Conservation (phyloP, 208 protist species). For the Endotrypanum monterogeii region DNA sequence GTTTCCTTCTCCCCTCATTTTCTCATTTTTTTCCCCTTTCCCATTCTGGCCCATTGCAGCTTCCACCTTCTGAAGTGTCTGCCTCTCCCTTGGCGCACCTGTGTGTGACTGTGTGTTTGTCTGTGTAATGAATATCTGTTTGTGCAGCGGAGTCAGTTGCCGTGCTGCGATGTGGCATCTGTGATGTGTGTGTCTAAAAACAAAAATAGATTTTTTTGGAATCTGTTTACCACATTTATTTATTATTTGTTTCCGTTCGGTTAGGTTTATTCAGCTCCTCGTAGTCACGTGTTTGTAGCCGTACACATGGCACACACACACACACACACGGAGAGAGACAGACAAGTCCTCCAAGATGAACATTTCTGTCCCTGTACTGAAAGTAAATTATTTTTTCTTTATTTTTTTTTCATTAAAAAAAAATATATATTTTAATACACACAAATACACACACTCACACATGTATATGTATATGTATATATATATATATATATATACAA, state of each 20-base stretch:
- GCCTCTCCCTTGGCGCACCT: background rate
- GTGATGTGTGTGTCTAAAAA: background rate
- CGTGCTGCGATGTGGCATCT: background rate
- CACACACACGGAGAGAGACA: background rate
- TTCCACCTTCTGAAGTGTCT: background rate
- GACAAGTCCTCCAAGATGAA: background rate
- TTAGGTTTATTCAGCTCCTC: background rate
- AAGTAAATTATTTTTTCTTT: too few species aligned
- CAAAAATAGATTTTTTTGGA: background rate
- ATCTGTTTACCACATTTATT: background rate
- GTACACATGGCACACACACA: background rate
- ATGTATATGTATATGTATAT: too few species aligned
- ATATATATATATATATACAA: too few species aligned
- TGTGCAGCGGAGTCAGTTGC: too few species aligned
- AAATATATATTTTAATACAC: too few species aligned
- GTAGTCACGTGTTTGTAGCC: background rate
- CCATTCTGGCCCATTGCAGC: background rate
- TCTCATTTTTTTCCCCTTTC: background rate
- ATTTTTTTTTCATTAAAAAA: too few species aligned
- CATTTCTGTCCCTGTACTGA: too few species aligned
- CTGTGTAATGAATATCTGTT: background rate
- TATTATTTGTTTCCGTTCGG: background rate
- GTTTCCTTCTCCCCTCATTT: background rate
- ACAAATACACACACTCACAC: too few species aligned
- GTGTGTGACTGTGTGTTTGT: background rate